Percentiles rank a stretch among this genome's conserved stretches.
Conservation (phyloP, 1,139 yeast genomes). For the Scheffersomyces stambukii region DNA sequence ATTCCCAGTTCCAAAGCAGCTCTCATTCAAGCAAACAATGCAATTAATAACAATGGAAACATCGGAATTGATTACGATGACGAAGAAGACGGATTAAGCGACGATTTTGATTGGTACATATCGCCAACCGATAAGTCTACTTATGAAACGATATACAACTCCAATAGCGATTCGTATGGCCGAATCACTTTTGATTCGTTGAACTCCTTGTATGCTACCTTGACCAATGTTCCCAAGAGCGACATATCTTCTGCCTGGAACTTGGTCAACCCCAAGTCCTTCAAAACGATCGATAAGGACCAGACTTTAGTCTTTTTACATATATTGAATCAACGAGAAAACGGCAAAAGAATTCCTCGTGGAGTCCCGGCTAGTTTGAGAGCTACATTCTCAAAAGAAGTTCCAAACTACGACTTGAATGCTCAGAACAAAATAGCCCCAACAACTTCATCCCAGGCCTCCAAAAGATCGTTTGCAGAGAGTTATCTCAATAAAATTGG, state of each 20-base stretch:
- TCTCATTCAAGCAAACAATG: slow-evolving; percentile 74
- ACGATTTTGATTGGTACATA: slow-evolving; percentile 93
- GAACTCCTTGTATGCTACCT: slow-evolving; percentile 61
- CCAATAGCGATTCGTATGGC: slow-evolving; percentile 79
- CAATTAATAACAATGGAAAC: slow-evolving; percentile 41
- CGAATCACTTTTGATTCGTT: slow-evolving; percentile 73
- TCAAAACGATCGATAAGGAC: slow-evolving; percentile 87
- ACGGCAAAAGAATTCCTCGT: slow-evolving; percentile 83
- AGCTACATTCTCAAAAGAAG: slow-evolving; percentile 86
- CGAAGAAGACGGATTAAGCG: slow-evolving; percentile 56
- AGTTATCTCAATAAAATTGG: slow-evolving; percentile 39
- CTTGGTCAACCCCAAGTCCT: slow-evolving; percentile 83
- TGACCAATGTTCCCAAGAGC: slow-evolving; percentile 70
- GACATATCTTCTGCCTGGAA: slow-evolving; percentile 96
- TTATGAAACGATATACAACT: slow-evolving; percentile 74
- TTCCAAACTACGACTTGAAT: slow-evolving; percentile 68
- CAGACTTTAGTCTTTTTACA: slow-evolving; percentile 88
- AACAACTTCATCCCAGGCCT: slow-evolving; percentile 16
- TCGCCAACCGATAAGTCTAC: slow-evolving; percentile 79
- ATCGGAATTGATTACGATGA: slow-evolving; percentile 32
- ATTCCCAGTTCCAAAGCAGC: slow-evolving; percentile 87
- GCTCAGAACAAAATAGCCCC: slow-evolving; percentile 32
- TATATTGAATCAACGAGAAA: slow-evolving; percentile 83
- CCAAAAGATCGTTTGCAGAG: slow-evolving; percentile 32
- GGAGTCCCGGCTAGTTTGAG: slow-evolving; percentile 92